phyloP scores from a whole-genome alignment of 1,139 yeast species.

The Saccharomyces pastorianus region DNA sequence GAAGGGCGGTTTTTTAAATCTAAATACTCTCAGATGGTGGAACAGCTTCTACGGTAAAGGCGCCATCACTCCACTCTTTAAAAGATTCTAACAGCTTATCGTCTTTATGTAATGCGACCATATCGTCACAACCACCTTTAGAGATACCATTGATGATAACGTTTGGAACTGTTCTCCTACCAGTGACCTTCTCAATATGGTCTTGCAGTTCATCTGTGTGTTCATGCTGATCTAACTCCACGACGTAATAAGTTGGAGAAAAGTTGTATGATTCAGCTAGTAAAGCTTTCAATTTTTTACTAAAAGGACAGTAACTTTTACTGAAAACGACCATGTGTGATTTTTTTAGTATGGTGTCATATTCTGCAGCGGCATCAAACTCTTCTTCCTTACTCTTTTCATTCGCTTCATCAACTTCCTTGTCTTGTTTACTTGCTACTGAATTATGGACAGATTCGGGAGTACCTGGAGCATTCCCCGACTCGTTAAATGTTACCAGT shows the following conservation, averaged over 20 bases:
- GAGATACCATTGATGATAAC: constrained; percentile 51
- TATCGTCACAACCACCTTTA: constrained; percentile 73
- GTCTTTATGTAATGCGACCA: constrained; percentile 45
- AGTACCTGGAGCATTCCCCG: not conserved
- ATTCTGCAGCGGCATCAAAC: constrained; percentile 60
- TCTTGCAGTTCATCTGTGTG: constrained; percentile 53
- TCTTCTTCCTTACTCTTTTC: constrained; percentile 6
- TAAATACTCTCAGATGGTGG: not conserved
- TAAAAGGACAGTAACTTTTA: constrained; percentile 64
- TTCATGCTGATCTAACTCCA: constrained; percentile 71
- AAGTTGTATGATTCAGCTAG: constrained; percentile 56
- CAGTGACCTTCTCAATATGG: constrained; percentile 46
- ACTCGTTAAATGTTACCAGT: not conserved
- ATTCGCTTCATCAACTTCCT: not conserved
- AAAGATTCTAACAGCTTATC: constrained; percentile 7
- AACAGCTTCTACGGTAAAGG: not conserved
- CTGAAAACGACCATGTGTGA: constrained; percentile 67
- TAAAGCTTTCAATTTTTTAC: constrained; percentile 57
- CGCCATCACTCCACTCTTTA: constrained; percentile 9
- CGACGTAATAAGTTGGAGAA: constrained; percentile 62
- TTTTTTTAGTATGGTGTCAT: constrained; percentile 42
- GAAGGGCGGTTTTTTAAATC: not conserved
- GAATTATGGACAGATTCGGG: not conserved
- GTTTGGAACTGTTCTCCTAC: constrained; percentile 63
- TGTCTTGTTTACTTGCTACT: not conserved